These are phyloP conservation scores for Talaromyces islandicus DNA, from an alignment of 2,329 filamentous ascomycete species.

Conservation along the genomic window DNA sequence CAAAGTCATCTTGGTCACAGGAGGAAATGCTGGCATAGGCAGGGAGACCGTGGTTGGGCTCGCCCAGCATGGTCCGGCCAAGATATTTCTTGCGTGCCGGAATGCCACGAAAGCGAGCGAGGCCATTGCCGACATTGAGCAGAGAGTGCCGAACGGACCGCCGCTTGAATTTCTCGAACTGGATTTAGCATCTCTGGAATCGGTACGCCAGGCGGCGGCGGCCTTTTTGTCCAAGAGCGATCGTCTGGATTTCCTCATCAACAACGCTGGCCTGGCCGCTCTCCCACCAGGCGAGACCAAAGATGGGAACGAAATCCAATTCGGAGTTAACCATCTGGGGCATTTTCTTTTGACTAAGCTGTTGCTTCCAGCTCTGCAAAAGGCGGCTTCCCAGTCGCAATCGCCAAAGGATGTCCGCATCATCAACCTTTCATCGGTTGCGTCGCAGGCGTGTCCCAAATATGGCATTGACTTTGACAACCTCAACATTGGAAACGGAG, in stretches of 20 bases:
- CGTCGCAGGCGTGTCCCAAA: background rate
- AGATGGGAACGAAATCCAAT: constrained; percentile 31
- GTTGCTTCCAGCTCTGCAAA: constrained; percentile 18
- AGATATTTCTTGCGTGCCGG: constrained; percentile 35
- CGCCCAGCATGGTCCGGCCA: constrained; percentile 34
- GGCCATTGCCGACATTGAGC: constrained; percentile 22
- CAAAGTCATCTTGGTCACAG: constrained; percentile 29
- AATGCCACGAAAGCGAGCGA: constrained; percentile 22
- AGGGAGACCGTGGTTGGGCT: constrained; percentile 36
- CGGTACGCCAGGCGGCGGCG: constrained; percentile 32
- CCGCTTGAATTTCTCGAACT: constrained; percentile 15
- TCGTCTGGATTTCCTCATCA: constrained; percentile 30
- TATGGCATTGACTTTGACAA: background rate
- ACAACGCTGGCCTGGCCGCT: constrained; percentile 11
- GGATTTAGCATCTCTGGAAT: constrained; percentile 41
- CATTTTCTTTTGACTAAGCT: constrained; percentile 32
- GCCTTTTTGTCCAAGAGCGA: constrained; percentile 16
- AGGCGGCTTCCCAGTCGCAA: background rate
- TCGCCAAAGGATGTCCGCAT: background rate
- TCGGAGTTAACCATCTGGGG: constrained; percentile 34
- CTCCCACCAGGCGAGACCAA: constrained; percentile 26
- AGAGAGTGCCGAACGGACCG: background rate
- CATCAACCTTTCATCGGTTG: background rate
- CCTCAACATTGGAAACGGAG: background rate
- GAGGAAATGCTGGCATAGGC: constrained; percentile 42